Percentiles rank a stretch among this genome's conserved stretches.
Evolutionary conservation across 2,329 filamentous ascomycete species (phyloP).

Genomic region (Paracamarosporium sp.): DNA sequence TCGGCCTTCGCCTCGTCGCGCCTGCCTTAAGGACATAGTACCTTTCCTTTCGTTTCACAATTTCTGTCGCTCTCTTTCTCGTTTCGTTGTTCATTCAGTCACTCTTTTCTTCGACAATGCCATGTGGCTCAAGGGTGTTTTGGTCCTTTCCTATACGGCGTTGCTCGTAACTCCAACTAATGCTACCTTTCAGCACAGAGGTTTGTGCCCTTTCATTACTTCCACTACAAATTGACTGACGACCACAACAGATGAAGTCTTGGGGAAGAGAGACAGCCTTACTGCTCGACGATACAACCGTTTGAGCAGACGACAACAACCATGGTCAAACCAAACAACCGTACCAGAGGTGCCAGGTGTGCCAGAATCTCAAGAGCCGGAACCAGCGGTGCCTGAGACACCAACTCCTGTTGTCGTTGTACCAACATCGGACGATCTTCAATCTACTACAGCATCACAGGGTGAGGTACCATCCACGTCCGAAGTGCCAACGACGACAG

Average conservation of each 20-base stretch:
- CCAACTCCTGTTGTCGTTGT: constrained; percentile 4
- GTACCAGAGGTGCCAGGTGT: constrained; percentile 7
- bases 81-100: constrained; percentile 29
- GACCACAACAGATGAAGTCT: constrained; percentile 3
- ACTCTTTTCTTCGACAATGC: constrained; percentile 43
- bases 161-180: constrained; percentile 30
- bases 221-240: not conserved
- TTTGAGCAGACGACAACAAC: constrained; percentile 11
- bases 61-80: constrained; percentile 27
- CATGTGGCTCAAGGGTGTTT: constrained; percentile 43
- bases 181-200: constrained; percentile 22
- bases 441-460: not conserved
- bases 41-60: constrained; percentile 34
- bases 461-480: constrained; percentile 2
- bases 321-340: constrained; percentile 11
- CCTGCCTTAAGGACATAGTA: constrained; percentile 29
- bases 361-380: constrained; percentile 13
- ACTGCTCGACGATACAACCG: constrained; percentile 5
- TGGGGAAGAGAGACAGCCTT: constrained; percentile 6
- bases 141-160: constrained; percentile 30
- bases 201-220: constrained; percentile 12
- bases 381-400: not conserved
- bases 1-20: constrained; percentile 31
- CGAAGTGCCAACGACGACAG: not conserved
- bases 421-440: constrained; percentile 4